Conservation (phyloP, 2,329 filamentous ascomycete species). For the Fusarium sulawesiense region DNA sequence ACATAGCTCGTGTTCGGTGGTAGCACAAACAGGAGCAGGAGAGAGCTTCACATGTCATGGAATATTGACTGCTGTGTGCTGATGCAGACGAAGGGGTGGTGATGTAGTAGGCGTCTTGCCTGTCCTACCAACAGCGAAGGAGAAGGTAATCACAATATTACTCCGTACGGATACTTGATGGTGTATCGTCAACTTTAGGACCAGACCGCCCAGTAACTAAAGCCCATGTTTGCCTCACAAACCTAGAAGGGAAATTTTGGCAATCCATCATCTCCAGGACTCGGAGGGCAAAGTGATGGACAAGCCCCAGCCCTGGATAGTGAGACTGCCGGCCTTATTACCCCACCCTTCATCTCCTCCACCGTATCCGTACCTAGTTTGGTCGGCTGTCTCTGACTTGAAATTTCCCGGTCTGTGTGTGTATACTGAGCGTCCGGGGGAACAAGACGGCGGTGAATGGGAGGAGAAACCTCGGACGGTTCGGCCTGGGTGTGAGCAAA, state of each 20-base stretch:
- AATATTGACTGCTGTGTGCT: conserved; percentile 8
- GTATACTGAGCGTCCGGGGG: conserved; percentile 14
- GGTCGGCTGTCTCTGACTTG: conserved; percentile 10
- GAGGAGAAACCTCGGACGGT: conserved; percentile 24
- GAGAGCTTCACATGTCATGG: background rate
- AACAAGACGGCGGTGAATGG: conserved; percentile 35
- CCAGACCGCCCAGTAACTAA: background rate
- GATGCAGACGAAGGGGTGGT: conserved; percentile 6
- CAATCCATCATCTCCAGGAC: background rate
- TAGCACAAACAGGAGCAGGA: conserved; percentile 15
- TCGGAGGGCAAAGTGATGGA: background rate
- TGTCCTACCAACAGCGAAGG: conserved; percentile 15
- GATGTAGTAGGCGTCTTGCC: conserved; percentile 15
- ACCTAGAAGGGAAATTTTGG: background rate
- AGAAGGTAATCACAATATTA: conserved; percentile 4
- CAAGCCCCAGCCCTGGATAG: conserved; percentile 21
- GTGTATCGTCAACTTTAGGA: background rate
- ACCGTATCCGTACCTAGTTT: background rate
- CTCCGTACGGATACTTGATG: background rate
- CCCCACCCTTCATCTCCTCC: conserved; percentile 4
- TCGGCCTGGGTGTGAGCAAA: conserved; percentile 9
- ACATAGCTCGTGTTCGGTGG: conserved; percentile 30
- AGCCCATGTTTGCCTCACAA: background rate
- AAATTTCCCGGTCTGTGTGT: conserved; percentile 19
- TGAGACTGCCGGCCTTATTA: conserved; percentile 18